Evolutionary conservation across 495 filamentous ascomycete species (phyloP), one percentile per base, ranked within the genome.

Genomic region (Poronia punctata): DNA sequence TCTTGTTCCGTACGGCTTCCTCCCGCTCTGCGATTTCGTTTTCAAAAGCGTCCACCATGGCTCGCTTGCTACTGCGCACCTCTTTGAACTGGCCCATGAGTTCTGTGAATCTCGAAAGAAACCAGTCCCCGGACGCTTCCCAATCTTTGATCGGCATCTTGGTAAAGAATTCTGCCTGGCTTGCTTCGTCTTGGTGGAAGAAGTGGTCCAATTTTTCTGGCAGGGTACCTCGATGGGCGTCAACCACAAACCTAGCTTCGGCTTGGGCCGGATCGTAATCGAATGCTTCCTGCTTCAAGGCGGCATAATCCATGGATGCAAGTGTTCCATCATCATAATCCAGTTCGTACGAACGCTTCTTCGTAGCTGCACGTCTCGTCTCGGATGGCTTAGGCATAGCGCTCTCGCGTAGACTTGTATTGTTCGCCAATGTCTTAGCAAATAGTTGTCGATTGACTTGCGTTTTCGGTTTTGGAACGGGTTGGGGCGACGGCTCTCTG

Each of bases 81-180:
- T 76, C 66, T 43, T 75, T 84, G 52, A 89, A 72, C 48, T 76
- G 71, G 12, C 64, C 54, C 45, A 88, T 66, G 12, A 88, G 57
- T 6, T 71, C 66, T 5, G 66, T 65, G 50, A 92, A 89, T 45
- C 72, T 74, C 3, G 78, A 76, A 10, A 90, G 62, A 27, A 95
- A 76, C 68, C 83, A 80, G 45, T 95, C 86, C 6, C 88, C 88
- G 10, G 81, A 77, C 33, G 82, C 71, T 55, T 95, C 88, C 83
- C 88, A 92, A 55, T 90, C 82, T 18, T 74, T 65, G 16, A 85
- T 70, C 3, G 74, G 53, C 53, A 94, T 65, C 4, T 70, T 71
- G 7, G 70, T 61, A 46, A 88, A 79, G 57, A 87, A 85, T 2
- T 66, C 59, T 33, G 65, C 64, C 42, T 86, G 82, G 12, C 75